Base-by-base conservation (phyloP, 768 basidiomycete genomes). In the Trichaptum fuscoviolaceum region DNA sequence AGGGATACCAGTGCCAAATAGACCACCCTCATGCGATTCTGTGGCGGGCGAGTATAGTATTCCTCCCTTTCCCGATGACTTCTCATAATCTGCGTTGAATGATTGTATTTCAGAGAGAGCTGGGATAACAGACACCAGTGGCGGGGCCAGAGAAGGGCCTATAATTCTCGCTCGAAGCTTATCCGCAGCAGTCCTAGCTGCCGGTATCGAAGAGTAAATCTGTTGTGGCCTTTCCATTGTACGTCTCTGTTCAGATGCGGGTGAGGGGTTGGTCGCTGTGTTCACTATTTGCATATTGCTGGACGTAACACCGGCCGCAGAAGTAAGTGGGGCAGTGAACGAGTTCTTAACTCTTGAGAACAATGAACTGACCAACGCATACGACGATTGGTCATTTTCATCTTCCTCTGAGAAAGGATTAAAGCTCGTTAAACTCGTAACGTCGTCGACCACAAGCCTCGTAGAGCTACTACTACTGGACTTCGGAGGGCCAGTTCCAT, bases 381-480 rank as follows among this genome's bases (percentile, higher is more conserved):
- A 93, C 18, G 91, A 93, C 8, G 92, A 90, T 71, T 92, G 89
- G 70, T 94, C 93, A 73, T 92, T 86, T 76, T 95, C 93, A 73
- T 95, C 93, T 74, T 95, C 94, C 73, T 93, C 92, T n/a, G 91
- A 87, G 79, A 94, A 95, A 7, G 92, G 92, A 74, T 95, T 95
- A 82, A 91, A 93, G 63, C 91, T 91, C 30, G 94, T 95, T 66
- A 95, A 78, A 72, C 87, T 86, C 59, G 84, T 83, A 58, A 88
- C 83, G 80, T 92, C 92, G 71, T 83, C 81, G 63, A 88, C 81
- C 23, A 68, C 75, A 9, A 79, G 75, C 71, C 83, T 87, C 35
- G 84, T 83, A 75, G 82, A 87, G 75, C 85, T 87, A 70, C 87
- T 52, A 20, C 42, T 52, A 20, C 42, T 6, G 42, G 12, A 52